Evolutionary conservation across 1,139 yeast genomes (phyloP).

Genomic region (Geotrichum reessii): DNA sequence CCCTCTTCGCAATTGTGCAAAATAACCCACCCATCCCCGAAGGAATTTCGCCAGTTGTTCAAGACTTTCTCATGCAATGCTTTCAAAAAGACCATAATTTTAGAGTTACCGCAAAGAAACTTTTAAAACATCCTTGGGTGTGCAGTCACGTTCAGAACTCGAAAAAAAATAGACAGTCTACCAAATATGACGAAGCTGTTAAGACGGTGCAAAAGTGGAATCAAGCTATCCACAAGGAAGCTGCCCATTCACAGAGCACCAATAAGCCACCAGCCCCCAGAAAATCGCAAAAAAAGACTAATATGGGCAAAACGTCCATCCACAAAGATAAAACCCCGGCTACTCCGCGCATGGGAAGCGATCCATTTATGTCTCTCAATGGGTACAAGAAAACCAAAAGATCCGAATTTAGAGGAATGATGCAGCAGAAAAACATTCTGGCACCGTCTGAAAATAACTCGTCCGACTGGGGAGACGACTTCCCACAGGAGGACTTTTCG

Average conservation of each 20-base stretch:
- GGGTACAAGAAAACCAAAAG: slow-evolving; percentile 24
- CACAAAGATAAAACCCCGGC: not conserved
- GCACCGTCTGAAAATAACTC: slow-evolving; percentile 14
- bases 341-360: slow-evolving; percentile 6
- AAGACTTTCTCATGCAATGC: slow-evolving; percentile 67
- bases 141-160: slow-evolving; percentile 22
- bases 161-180: slow-evolving; percentile 9
- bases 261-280: slow-evolving; percentile 1
- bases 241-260: not conserved
- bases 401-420: slow-evolving; percentile 17
- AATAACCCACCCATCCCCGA: slow-evolving; percentile 79
- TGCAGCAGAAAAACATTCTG: slow-evolving; percentile 8
- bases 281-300: not conserved
- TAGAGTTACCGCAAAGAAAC: slow-evolving; percentile 51
- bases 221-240: slow-evolving; percentile 19
- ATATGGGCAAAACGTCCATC: not conserved
- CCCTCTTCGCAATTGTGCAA: slow-evolving; percentile 86
- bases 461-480: slow-evolving; percentile 24
- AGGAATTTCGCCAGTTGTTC: slow-evolving; percentile 42
- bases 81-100: slow-evolving; percentile 69
- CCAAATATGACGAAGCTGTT: slow-evolving; percentile 32
- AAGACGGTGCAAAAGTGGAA: slow-evolving; percentile 34
- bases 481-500: slow-evolving; percentile 19
- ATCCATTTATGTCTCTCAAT: slow-evolving; percentile 20
- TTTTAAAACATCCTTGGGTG: slow-evolving; percentile 63